phyloP scores from a whole-genome alignment of 2,329 filamentous ascomycete species.

The Epichloe glyceriae region DNA sequence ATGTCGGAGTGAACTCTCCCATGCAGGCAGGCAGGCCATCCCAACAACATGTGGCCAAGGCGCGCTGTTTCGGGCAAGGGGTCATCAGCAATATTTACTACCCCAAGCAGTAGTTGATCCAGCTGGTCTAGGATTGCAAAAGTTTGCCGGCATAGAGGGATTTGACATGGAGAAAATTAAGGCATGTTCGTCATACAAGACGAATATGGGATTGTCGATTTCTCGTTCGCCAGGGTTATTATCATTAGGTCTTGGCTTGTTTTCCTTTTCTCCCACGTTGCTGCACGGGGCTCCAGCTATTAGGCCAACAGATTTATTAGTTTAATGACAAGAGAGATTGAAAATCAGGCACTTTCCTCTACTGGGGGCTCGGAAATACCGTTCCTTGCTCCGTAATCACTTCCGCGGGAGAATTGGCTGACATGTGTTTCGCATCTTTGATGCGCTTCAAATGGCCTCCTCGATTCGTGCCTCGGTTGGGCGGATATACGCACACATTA shows the following conservation, averaged over 20 bases:
- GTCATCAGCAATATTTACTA: not conserved
- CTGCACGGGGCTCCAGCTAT: not conserved
- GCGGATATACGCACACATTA: not conserved
- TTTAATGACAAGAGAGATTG: not conserved
- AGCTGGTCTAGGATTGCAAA: not conserved
- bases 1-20: not conserved
- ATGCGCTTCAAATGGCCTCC: not conserved
- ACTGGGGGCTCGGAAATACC: not conserved
- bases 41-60: not conserved
- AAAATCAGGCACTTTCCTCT: not conserved
- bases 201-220: not conserved
- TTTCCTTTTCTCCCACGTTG: not conserved
- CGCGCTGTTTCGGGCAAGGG: constrained; percentile 2
- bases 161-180: not conserved
- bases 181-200: not conserved
- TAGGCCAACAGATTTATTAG: not conserved
- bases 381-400: not conserved
- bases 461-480: not conserved
- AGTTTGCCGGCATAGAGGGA: not conserved
- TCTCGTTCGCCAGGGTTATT: not conserved
- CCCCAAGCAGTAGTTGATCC: not conserved
- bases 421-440: not conserved
- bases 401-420: not conserved
- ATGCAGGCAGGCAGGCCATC: not conserved
- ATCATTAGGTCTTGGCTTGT: not conserved